A percentile compares a stretch with the other conserved stretches of the same genome.
These are phyloP conservation scores for Blepharisma japonicum DNA, from an alignment of 73 alveolate genomes.

Conservation along the genomic window DNA sequence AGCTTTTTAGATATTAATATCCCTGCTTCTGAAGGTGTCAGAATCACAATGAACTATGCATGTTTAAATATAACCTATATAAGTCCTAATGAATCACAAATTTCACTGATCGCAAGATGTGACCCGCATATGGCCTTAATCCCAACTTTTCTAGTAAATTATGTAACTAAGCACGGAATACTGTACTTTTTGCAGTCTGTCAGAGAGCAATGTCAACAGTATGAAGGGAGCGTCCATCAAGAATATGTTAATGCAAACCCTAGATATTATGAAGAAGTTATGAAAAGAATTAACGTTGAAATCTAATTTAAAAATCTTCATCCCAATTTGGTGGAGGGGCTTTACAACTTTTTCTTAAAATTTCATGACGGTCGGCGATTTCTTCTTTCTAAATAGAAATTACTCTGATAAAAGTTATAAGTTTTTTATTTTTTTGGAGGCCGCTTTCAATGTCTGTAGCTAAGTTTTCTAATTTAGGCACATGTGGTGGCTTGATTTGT, in stretches of 20 bases:
- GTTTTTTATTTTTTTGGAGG: too few species aligned
- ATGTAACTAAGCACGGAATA: slow-evolving; percentile 8
- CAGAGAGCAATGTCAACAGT: background rate
- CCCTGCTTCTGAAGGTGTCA: background rate
- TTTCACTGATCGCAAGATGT: slow-evolving; percentile 16
- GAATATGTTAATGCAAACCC: slow-evolving; percentile 7
- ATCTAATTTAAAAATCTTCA: background rate
- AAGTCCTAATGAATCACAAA: slow-evolving; percentile 6
- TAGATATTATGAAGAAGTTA: background rate
- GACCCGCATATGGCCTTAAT: slow-evolving; percentile 6
- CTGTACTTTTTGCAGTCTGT: slow-evolving; percentile 11
- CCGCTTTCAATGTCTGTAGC: too few species aligned
- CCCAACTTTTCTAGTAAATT: background rate
- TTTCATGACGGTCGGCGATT: background rate
- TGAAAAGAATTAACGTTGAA: background rate
- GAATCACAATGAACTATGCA: slow-evolving; percentile 2
- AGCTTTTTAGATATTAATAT: background rate
- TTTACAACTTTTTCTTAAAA: background rate
- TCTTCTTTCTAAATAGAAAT: background rate
- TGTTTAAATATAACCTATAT: slow-evolving; percentile 18
- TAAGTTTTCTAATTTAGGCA: background rate
- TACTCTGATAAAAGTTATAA: too few species aligned
- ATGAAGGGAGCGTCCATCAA: slow-evolving; percentile 2
- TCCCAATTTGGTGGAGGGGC: slow-evolving; percentile 25
- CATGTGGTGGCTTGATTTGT: background rate